These are phyloP conservation scores for Acanthamoeba polyphaga DNA, from an alignment of 208 protist genomes.

Conservation along the genomic window DNA sequence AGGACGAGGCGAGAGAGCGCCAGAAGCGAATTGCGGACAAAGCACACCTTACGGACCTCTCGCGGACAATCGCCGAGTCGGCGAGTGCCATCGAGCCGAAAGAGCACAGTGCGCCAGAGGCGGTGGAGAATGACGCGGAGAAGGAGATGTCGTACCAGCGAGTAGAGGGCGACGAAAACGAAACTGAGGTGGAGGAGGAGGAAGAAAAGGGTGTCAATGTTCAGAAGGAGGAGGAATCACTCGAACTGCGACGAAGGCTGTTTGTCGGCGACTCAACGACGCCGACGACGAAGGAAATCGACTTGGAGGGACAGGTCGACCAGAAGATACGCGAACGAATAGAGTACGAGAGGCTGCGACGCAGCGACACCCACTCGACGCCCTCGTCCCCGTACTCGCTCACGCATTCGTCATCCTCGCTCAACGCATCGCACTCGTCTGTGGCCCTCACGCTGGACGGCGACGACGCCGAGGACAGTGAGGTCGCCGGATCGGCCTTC, in stretches of 20 bases:
- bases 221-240: not conserved
- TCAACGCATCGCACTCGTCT: not conserved
- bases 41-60: not conserved
- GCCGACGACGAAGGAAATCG: not conserved
- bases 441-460: not conserved
- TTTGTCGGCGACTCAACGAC: not conserved
- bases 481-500: not conserved
- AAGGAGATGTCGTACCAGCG: not conserved
- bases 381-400: not conserved
- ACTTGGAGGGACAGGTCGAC: not conserved
- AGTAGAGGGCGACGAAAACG: not conserved
- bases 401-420: not conserved
- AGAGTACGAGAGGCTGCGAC: not conserved
- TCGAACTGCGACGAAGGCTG: not conserved
- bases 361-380: not conserved
- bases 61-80: not conserved
- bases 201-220: not conserved
- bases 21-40: not conserved
- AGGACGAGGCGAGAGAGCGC: slow-evolving; percentile 2
- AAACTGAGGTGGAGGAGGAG: not conserved
- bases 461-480: not conserved
- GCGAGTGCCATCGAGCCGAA: not conserved
- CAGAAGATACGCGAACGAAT: slow-evolving; percentile 19
- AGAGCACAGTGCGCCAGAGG: not conserved
- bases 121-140: not conserved